Evolutionary conservation across 352 stramenopile genomes (phyloP), one percentile per base, ranked within the genome.

Genomic region (Globisporangium perplexum): DNA sequence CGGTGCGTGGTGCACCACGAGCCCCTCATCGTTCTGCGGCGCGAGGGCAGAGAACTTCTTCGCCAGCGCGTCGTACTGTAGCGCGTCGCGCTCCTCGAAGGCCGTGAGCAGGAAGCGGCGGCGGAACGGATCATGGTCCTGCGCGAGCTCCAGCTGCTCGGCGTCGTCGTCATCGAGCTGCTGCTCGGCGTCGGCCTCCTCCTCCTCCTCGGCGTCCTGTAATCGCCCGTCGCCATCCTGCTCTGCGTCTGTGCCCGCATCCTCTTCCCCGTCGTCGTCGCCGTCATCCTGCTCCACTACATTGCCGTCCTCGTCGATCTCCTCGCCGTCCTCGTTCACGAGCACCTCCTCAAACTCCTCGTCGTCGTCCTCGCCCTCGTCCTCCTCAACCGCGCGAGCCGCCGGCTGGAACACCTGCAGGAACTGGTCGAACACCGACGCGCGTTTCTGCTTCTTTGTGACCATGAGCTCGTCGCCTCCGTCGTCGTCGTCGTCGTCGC

Each of bases 371-470:
- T 72, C 71, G 30, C 73, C 60, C 6, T 63, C 50, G 6, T 68
- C 52, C n/a, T 26, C 14, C 11, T 8, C 18, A 50, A 22, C 28
- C 11, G 18, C 50, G 0, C 30, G 10, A 49, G 62, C 43, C 18
- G 65, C 49, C 1, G 61, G 64, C 30, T 83, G 77, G 49, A 90
- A 90, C 24, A 72, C 73, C 42, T 72, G 73, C 33, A 92, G 75
- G 65, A 92, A 92, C 62, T 83, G 60, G 26, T 81, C 66, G 69
- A 92, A 92, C n/a, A 89, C 47, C 33, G 74, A 76, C 7, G 42
- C 64, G 33, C 45, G 57, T 36, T 45, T 57, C 38, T 47, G 63
- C 47, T 23, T 65, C 57, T 28, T 67, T 48, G 33, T 52, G 7
- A n/a, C 15, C 53, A 44, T 63, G 31, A 54, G 39, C 20, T 74